Base-by-base conservation (phyloP, 2,329 filamentous ascomycete genomes). In the Aspergillus oerlinghausenensis region DNA sequence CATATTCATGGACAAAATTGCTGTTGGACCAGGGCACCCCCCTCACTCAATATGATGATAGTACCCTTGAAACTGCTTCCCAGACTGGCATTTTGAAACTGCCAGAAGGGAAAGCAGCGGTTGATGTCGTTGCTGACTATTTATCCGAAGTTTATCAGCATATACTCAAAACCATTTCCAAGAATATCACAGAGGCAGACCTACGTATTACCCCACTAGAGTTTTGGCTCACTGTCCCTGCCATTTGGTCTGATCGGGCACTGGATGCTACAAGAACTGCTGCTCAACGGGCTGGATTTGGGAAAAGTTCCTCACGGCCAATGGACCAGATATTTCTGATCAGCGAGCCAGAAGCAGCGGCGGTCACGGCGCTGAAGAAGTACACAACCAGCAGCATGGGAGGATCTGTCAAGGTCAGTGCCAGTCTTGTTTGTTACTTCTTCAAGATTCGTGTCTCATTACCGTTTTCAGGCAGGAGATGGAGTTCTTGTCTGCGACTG, bases 161-260 rank as follows among this genome's bases (percentile, higher is more conserved):
- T 56, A 62, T 59, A 11, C 55, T 65, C 19, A 48, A 54, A 43
- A 59, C 42, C 9, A 49, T 66, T 6, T 55, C 47, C 25, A 62
- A 61, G 47, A 49, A 58, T 26, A 60, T 65, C 9, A 58, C 65
- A 3, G 48, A 56, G 51, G 45, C 56, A 17, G 28, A 59, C 28
- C 35, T 58, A 40, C n/a, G n/a, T 10, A 51, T 52, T 5, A 62
- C 52, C 2, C 58, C 55, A 29, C 49, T 67, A 19, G 63, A 67
- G 40, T 70, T 61, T 32, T 64, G 63, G 51, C 64, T 70, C 26
- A 70, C 68, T 6, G 59, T 70, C 8, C 69, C 69, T 1, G 69
- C 68, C 4, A 65, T 70, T 19, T 72, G 66, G 67, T 65, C 63
- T 14, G 66, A 70, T 29, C 35, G 57, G n/a, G 69, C 68, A 3